Evolutionary conservation across 441 rosid species (phyloP).

Genomic region (Rhodomyrtus psidioides): DNA sequence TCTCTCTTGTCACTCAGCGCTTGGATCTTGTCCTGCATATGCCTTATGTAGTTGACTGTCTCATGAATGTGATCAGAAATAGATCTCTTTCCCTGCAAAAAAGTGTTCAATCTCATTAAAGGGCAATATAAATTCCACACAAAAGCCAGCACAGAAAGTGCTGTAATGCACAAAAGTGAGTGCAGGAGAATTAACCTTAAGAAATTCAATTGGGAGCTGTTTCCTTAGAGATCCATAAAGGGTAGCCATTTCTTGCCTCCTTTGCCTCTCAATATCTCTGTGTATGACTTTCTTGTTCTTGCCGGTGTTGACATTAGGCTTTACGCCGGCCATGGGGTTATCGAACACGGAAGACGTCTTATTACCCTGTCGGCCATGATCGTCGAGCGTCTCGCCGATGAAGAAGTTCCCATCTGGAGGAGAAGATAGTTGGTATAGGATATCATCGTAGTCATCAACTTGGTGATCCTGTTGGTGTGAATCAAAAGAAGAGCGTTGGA

Average conservation of each 20-base stretch:
- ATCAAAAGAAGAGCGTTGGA: not conserved
- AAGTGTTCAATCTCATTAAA: not conserved
- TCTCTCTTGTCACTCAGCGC: constrained; percentile 31
- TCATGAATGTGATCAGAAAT: constrained; percentile 44
- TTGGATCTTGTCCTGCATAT: constrained; percentile 30
- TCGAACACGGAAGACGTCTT: not conserved
- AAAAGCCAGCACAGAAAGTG: not conserved
- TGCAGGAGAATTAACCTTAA: constrained; percentile 30
- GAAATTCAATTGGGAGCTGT: constrained; percentile 42
- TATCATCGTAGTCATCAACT: not conserved
- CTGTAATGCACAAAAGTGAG: not conserved
- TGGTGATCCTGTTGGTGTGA: not conserved
- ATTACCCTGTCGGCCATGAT: not conserved
- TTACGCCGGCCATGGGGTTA: not conserved
- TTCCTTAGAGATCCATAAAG: constrained; percentile 37
- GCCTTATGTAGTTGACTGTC: constrained; percentile 44
- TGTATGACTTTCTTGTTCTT: constrained; percentile 33
- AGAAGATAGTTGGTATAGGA: not conserved
- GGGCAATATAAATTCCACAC: not conserved
- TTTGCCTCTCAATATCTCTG: constrained; percentile 43
- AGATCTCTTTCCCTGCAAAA: constrained; percentile 50
- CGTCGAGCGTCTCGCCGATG: not conserved
- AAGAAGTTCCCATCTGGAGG: not conserved
- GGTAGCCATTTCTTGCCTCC: constrained; percentile 51
- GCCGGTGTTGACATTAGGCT: not conserved